phyloP scores from a whole-genome alignment of 352 stramenopile genomes.

The Globisporangium cylindrosporum region DNA sequence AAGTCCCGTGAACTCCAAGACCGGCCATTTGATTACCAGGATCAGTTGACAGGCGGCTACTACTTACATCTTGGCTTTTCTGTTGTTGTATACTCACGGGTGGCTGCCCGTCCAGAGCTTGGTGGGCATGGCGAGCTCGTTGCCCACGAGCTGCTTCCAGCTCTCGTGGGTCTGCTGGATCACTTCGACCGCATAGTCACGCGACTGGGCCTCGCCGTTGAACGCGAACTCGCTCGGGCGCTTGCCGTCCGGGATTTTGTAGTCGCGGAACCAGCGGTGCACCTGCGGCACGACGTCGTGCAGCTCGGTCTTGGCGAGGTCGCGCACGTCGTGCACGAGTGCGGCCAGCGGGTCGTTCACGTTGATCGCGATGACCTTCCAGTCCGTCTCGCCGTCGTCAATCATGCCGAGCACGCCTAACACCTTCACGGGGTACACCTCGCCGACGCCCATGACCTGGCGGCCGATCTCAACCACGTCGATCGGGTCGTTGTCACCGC shows the following conservation, averaged over 20 bases:
- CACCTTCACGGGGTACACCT: slow-evolving; percentile 96
- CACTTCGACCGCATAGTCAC: slow-evolving; percentile 88
- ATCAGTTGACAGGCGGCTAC: not conserved
- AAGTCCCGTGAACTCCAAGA: not conserved
- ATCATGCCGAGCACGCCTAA: slow-evolving; percentile 99
- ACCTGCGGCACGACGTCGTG: slow-evolving; percentile 67
- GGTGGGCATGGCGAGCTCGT: slow-evolving; percentile 38
- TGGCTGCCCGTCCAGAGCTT: slow-evolving; percentile 70
- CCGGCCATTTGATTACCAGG: not conserved
- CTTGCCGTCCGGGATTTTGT: slow-evolving; percentile 99
- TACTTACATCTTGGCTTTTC: not conserved
- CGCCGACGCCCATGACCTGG: slow-evolving; percentile 85
- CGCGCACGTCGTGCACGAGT: slow-evolving; percentile 94
- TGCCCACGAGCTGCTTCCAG: slow-evolving; percentile 80
- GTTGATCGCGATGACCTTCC: slow-evolving; percentile 98
- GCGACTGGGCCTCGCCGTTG: slow-evolving; percentile 89
- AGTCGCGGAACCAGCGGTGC: slow-evolving; percentile 98
- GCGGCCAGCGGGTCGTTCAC: slow-evolving; percentile 94
- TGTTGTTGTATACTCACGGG: slow-evolving; percentile 7
- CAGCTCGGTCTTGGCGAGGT: slow-evolving; percentile 66
- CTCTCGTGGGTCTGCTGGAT: slow-evolving; percentile 88
- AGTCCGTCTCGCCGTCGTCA: slow-evolving; percentile 99
- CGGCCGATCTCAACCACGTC: slow-evolving; percentile 98
- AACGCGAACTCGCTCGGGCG: slow-evolving; percentile 98
- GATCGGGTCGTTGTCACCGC: slow-evolving; percentile 98